A percentile compares a stretch with the other conserved stretches of the same genome.
phyloP scores from a whole-genome alignment of 805 yeast genomes.

The Candida taoyuanica region DNA sequence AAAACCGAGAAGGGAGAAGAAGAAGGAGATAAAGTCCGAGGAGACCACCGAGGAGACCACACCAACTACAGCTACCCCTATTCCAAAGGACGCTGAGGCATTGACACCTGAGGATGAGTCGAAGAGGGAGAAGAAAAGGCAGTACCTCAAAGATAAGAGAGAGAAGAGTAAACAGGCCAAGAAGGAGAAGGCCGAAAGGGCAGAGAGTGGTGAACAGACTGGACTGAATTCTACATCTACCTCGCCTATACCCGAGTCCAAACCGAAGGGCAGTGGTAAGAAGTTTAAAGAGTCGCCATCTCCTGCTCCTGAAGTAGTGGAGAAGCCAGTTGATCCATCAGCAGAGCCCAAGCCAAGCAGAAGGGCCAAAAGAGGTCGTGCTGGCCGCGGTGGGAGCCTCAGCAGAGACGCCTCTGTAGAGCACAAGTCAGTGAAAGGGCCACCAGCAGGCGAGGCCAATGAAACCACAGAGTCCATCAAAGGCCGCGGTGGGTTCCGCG shows the following conservation, averaged over 20 bases:
- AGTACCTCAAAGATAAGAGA: neutral
- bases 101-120: neutral
- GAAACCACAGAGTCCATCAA: neutral
- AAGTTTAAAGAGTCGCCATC: too few species aligned
- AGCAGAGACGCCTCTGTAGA: neutral
- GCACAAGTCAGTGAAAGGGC: too few species aligned
- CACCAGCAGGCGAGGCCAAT: too few species aligned
- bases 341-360: neutral
- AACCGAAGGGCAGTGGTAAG: too few species aligned
- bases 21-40: too few species aligned
- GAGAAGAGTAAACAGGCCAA: constrained; percentile 1
- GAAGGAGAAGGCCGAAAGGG: neutral
- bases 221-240: too few species aligned
- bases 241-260: too few species aligned
- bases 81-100: constrained; percentile 1
- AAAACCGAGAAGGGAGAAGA: neutral
- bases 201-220: neutral
- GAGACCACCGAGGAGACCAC: constrained; percentile 1
- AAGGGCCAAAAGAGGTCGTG: neutral
- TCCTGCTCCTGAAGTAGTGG: too few species aligned
- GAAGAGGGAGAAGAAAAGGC: constrained; percentile 1
- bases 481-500: constrained; percentile 2
- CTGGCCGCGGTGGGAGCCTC: neutral
- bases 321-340: too few species aligned
- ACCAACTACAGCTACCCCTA: too few species aligned